A percentile compares a stretch with the other conserved stretches of the same genome.
phyloP scores from a whole-genome alignment of 2,329 filamentous ascomycete species.

The Pochonia chlamydosporia region DNA sequence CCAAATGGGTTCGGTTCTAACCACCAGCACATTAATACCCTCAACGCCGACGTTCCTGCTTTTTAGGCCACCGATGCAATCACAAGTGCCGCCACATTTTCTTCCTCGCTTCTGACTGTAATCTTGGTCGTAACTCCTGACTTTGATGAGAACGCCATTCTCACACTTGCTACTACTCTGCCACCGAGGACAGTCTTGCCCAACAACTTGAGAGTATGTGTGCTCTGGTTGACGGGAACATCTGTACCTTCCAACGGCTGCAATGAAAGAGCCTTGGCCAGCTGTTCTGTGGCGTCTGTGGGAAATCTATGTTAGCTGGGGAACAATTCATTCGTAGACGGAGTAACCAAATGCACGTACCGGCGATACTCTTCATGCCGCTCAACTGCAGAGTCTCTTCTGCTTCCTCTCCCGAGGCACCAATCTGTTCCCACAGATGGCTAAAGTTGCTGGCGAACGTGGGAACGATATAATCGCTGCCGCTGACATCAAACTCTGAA shows the following conservation, averaged over 20 bases:
- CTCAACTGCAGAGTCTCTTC: slow-evolving; percentile 86
- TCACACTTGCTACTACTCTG: slow-evolving; percentile 76
- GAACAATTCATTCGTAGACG: neutral
- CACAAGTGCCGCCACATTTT: slow-evolving; percentile 78
- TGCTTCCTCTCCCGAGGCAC: slow-evolving; percentile 80
- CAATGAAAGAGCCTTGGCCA: slow-evolving; percentile 79
- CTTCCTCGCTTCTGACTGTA: slow-evolving; percentile 84
- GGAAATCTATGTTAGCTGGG: slow-evolving; percentile 16
- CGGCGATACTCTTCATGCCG: slow-evolving; percentile 85
- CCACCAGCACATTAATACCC: slow-evolving; percentile 28
- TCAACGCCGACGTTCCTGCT: slow-evolving; percentile 27
- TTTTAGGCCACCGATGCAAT: slow-evolving; percentile 75
- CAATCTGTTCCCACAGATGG: slow-evolving; percentile 91
- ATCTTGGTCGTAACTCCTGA: slow-evolving; percentile 95
- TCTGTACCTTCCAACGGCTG: slow-evolving; percentile 94
- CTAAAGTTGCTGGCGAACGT: slow-evolving; percentile 93
- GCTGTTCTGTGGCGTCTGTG: slow-evolving; percentile 84
- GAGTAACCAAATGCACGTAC: slow-evolving; percentile 45
- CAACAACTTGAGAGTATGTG: slow-evolving; percentile 91
- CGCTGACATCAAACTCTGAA: slow-evolving; percentile 83
- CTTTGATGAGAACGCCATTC: slow-evolving; percentile 93
- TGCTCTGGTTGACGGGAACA: slow-evolving; percentile 79
- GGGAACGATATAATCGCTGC: slow-evolving; percentile 90
- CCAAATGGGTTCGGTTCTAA: slow-evolving; percentile 14
- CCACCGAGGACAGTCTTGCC: slow-evolving; percentile 92